phyloP scores from a whole-genome alignment of 148 eudicot genomes.

The Camellia lanceoleosa region DNA sequence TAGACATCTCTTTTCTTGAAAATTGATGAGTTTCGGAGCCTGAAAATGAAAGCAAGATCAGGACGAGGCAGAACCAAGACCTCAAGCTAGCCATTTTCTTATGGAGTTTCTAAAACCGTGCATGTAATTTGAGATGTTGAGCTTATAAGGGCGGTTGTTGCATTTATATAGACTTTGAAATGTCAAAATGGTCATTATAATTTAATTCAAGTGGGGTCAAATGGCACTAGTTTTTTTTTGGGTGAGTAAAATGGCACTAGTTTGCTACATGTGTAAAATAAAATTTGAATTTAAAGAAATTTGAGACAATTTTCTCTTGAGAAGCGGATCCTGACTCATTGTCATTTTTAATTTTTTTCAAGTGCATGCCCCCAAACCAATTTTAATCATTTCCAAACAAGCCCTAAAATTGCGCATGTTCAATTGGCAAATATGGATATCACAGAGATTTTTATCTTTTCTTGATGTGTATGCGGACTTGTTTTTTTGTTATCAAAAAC shows the following conservation, averaged over 20 bases:
- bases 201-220: neutral
- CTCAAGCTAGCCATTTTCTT: conserved; percentile 26
- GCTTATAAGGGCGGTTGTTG: neutral
- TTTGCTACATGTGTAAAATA: no score
- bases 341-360: no score
- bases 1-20: neutral
- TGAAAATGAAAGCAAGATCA: conserved; percentile 22
- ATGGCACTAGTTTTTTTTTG: no score
- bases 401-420: neutral
- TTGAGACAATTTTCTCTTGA: no score
- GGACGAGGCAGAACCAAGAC: conserved; percentile 33
- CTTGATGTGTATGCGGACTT: neutral
- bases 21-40: conserved; percentile 12
- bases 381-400: neutral
- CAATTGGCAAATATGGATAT: neutral
- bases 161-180: conserved; percentile 11
- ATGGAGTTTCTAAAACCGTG: neutral
- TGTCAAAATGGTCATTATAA: neutral
- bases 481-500: no score
- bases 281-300: no score
- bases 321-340: no score
- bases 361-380: no score
- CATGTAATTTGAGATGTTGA: neutral
- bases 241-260: no score
- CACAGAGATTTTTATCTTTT: neutral